Evolutionary conservation across 768 basidiomycete species (phyloP).

Genomic region (Lactarius sanguifluus): DNA sequence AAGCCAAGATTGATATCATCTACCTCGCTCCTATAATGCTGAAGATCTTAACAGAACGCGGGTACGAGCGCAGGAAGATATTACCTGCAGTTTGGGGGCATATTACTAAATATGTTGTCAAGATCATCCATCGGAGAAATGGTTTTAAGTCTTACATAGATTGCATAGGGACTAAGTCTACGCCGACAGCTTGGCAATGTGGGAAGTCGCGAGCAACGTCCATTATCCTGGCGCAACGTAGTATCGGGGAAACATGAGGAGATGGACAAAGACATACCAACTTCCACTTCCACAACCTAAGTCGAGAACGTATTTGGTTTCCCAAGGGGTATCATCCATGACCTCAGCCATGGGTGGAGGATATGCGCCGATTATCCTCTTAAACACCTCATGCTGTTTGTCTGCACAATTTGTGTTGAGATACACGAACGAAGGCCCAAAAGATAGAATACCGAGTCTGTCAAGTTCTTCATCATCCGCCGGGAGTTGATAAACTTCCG

Average conservation of each 20-base stretch:
- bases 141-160: conserved; percentile 48
- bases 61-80: conserved; percentile 5
- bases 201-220: conserved; percentile 74
- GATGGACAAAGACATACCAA: conserved; percentile 44
- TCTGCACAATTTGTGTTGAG: conserved; percentile 43
- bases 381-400: conserved; percentile 66
- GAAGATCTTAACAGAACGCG: conserved; percentile 10
- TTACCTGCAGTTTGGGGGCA: conserved; percentile 73
- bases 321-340: conserved; percentile 58
- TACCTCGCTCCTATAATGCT: conserved; percentile 62
- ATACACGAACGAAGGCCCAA: neutral
- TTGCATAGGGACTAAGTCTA: conserved; percentile 82
- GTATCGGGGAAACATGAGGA: conserved; percentile 12
- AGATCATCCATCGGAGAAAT: conserved; percentile 10
- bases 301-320: conserved; percentile 65
- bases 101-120: conserved; percentile 43
- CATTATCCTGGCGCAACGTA: conserved; percentile 56
- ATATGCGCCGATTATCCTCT: conserved; percentile 65
- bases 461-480: conserved; percentile 77
- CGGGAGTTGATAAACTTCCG: conserved; percentile 74
- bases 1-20: conserved; percentile 85
- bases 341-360: conserved; percentile 56
- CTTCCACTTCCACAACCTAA: conserved; percentile 78
- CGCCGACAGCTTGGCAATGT: conserved; percentile 63
- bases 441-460: conserved; percentile 51